phyloP scores from a whole-genome alignment of 108 stramenopile genomes.

The Pseudonitzschia delicatissima region DNA sequence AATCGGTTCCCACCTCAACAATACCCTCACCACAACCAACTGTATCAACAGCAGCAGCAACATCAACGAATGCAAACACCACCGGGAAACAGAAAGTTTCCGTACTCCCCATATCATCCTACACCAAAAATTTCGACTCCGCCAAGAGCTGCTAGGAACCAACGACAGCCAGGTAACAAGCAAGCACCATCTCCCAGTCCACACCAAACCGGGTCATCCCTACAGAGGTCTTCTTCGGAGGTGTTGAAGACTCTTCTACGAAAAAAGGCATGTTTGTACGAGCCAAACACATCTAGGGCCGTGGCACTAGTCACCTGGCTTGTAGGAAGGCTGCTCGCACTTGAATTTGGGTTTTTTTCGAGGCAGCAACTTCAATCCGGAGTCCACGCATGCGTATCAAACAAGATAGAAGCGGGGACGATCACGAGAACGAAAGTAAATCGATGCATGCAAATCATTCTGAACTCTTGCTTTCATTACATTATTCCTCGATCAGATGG shows the following conservation, averaged over 20 bases:
- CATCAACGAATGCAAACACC: conserved; percentile 6
- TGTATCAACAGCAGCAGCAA: conserved; percentile 25
- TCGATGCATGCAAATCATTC: conserved; percentile 90
- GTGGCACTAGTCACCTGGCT: conserved; percentile 86
- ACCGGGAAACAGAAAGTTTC: conserved; percentile 1
- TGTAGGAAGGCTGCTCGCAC: conserved; percentile 72
- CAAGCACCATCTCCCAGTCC: conserved; percentile 11
- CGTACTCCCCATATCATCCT: conserved; percentile 3
- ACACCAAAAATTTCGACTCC: conserved; percentile 12
- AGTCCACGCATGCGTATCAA: conserved; percentile 76
- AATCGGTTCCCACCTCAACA: not conserved
- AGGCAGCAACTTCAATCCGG: conserved; percentile 84
- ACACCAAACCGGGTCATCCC: conserved; percentile 11
- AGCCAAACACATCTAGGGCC: conserved; percentile 80
- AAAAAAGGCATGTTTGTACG: conserved; percentile 88
- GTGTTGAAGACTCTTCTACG: conserved; percentile 84
- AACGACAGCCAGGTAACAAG: conserved; percentile 11
- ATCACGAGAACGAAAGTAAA: conserved; percentile 89
- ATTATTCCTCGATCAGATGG: conserved; percentile 86
- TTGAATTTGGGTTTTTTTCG: conserved; percentile 76
- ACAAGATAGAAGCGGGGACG: conserved; percentile 68
- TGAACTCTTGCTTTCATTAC: conserved; percentile 91
- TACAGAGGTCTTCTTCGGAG: conserved; percentile 62
- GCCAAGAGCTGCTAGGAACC: not conserved
- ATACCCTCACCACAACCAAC: conserved; percentile 4